These are phyloP conservation scores for Urochloa ruziziensis DNA, from an alignment of 176 grass and related monocot species.

Conservation along the genomic window DNA sequence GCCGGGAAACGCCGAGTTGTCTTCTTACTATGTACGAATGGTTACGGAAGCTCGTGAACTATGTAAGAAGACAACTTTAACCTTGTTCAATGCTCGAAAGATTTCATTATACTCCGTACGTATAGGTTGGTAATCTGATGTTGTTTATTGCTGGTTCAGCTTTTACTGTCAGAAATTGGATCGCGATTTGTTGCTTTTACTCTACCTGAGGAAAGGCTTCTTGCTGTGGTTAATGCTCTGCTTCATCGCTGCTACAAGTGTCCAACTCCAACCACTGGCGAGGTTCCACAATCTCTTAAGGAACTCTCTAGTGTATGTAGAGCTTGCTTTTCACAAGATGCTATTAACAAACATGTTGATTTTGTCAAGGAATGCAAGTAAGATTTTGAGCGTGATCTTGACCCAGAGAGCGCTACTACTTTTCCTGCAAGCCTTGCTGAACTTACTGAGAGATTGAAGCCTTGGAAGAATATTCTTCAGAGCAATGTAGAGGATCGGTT, in stretches of 20 bases:
- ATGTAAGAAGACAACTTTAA: neutral
- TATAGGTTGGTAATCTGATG: conserved; percentile 11
- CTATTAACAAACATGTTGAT: conserved; percentile 99
- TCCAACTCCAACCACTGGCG: conserved; percentile 94
- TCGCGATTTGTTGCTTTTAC: conserved; percentile 99
- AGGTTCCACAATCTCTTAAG: conserved; percentile 91
- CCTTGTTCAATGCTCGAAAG: neutral
- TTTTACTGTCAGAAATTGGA: conserved; percentile 98
- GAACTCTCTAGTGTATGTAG: conserved; percentile 95
- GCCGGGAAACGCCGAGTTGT: no score
- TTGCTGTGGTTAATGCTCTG: conserved; percentile 95
- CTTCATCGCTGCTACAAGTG: conserved; percentile 99
- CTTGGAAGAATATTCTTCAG: conserved; percentile 99
- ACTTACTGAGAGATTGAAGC: conserved; percentile 90
- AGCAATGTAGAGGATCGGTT: conserved; percentile 98
- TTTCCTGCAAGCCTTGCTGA: conserved; percentile 89
- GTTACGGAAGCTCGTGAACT: conserved; percentile 11
- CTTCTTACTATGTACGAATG: no score
- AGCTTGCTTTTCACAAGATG: conserved; percentile 98
- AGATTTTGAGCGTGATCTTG: conserved; percentile 96
- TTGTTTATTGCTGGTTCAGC: conserved; percentile 53
- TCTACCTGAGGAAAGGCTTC: conserved; percentile 91
- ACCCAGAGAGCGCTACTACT: conserved; percentile 91
- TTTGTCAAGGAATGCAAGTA: conserved; percentile 99
- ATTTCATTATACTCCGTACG: neutral